phyloP scores from a whole-genome alignment of 1,284 basidiomycete species.

The Tilletia horrida region DNA sequence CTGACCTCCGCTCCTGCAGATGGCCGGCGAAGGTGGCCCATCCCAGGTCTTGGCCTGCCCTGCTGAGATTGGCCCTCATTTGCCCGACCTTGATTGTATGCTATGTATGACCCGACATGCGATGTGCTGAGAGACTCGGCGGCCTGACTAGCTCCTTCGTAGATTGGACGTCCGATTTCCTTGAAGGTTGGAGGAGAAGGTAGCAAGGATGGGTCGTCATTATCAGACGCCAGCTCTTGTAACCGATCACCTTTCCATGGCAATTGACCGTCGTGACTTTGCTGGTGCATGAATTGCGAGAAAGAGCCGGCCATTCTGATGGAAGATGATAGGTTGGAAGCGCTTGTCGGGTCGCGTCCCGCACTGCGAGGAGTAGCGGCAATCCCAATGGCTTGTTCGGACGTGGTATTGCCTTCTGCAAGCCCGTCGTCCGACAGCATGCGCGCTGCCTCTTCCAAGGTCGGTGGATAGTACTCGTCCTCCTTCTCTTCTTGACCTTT shows the following conservation, averaged over 20 bases:
- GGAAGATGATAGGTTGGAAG: slow-evolving; percentile 7
- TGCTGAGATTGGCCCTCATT: not conserved
- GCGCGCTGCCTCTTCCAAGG: slow-evolving; percentile 14
- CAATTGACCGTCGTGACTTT: not conserved
- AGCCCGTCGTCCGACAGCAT: slow-evolving; percentile 1
- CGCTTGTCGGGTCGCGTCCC: not conserved
- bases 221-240: not conserved
- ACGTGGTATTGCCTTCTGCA: not conserved
- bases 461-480: slow-evolving; percentile 8
- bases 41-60: not conserved
- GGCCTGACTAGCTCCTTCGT: slow-evolving; percentile 9
- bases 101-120: slow-evolving; percentile 9
- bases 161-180: not conserved
- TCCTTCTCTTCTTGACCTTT: not conserved
- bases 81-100: not conserved
- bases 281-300: slow-evolving; percentile 15
- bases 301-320: slow-evolving; percentile 9
- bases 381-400: slow-evolving; percentile 8
- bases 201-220: not conserved
- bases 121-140: slow-evolving; percentile 9
- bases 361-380: not conserved
- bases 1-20: not conserved
- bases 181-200: slow-evolving; percentile 3
- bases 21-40: not conserved
- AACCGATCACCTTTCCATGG: not conserved